These are phyloP conservation scores for Penicillium hordei DNA, from an alignment of 2,329 filamentous ascomycete genomes.

Conservation along the genomic window DNA sequence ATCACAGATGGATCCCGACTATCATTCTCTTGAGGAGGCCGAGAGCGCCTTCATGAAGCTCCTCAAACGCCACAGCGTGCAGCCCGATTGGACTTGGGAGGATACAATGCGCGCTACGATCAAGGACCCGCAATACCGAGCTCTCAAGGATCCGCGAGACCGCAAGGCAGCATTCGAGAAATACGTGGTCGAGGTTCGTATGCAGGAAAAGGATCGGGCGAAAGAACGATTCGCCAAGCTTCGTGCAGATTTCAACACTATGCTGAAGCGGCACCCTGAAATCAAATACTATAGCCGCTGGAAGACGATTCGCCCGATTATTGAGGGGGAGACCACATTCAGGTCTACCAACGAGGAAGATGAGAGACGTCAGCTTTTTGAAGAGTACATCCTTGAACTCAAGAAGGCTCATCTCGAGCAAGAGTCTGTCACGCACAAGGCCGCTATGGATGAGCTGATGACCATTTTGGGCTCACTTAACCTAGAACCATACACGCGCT, in stretches of 20 bases:
- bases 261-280: constrained; percentile 94
- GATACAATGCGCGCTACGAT: constrained; percentile 82
- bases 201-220: constrained; percentile 90
- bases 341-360: constrained; percentile 83
- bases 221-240: constrained; percentile 91
- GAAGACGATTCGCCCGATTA: constrained; percentile 92
- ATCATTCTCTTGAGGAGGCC: constrained; percentile 77
- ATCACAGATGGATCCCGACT: constrained; percentile 68
- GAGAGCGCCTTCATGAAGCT: constrained; percentile 92
- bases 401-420: constrained; percentile 77
- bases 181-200: constrained; percentile 83
- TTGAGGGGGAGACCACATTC: constrained; percentile 94
- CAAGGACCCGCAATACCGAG: constrained; percentile 87
- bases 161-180: constrained; percentile 91
- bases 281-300: constrained; percentile 96
- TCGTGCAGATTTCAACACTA: constrained; percentile 88
- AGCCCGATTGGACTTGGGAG: constrained; percentile 91
- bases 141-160: constrained; percentile 88
- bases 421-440: constrained; percentile 69
- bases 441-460: constrained; percentile 79
- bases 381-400: constrained; percentile 85
- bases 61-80: constrained; percentile 78
- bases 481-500: constrained; percentile 89
- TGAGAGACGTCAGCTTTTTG: constrained; percentile 85
- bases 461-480: constrained; percentile 75